Evolutionary conservation across 176 grass and related monocot species (phyloP).

Genomic region (Alloteropsis semialata): DNA sequence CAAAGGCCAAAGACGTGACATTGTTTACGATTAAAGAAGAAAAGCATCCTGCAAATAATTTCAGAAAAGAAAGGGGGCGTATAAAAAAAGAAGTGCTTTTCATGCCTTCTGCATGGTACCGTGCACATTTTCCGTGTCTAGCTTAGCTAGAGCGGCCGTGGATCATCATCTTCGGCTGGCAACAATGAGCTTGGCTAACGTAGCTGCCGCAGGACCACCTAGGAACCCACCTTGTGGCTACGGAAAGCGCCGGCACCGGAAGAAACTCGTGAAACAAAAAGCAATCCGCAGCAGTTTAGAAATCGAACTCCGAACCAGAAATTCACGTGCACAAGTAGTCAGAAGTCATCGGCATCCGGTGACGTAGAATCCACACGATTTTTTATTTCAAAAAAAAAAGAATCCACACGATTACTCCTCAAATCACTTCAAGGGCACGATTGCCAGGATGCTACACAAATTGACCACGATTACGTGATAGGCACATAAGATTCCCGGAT

Average conservation of each 20-base stretch:
- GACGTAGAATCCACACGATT: not conserved
- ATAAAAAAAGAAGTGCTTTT: not conserved
- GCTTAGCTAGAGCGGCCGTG: not conserved
- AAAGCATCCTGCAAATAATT: too few relatives aligned
- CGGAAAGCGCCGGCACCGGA: not conserved
- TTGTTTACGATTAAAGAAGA: too few relatives aligned
- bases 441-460: not conserved
- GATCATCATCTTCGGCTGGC: not conserved
- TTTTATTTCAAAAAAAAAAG: too few relatives aligned
- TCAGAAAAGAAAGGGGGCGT: not conserved
- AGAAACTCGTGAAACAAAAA: constrained; percentile 15
- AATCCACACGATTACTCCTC: not conserved
- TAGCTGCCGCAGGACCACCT: not conserved
- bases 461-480: not conserved
- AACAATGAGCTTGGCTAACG: not conserved
- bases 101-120: not conserved
- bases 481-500: too few relatives aligned
- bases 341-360: not conserved
- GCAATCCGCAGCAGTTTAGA: not conserved
- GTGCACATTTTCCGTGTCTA: not conserved
- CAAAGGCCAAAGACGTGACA: too few relatives aligned
- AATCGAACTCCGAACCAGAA: not conserved
- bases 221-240: not conserved
- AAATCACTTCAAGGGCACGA: not conserved
- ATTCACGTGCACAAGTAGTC: not conserved